phyloP scores from a whole-genome alignment of 257 asterid species.

The Solanum ossicruentum region DNA sequence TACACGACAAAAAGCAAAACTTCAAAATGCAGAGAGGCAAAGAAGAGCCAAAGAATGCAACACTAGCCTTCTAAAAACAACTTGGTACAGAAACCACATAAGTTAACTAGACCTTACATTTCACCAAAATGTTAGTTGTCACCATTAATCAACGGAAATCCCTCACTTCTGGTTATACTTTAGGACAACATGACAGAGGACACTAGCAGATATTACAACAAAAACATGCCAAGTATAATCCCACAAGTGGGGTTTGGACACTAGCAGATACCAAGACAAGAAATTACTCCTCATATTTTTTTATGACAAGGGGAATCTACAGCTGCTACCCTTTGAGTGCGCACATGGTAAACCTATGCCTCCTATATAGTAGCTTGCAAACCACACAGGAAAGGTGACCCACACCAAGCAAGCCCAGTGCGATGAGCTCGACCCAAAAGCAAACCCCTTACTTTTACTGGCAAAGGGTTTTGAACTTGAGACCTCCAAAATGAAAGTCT shows the following conservation, averaged over 20 bases:
- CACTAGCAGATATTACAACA: background rate
- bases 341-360: no score
- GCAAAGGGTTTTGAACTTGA: no score
- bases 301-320: no score
- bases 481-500: no score
- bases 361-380: no score
- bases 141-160: background rate
- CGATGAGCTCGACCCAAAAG: no score
- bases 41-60: background rate
- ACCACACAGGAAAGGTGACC: no score
- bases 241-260: background rate
- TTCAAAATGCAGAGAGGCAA: background rate
- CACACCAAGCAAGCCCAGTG: no score
- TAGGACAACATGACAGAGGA: background rate
- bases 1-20: constrained; percentile 16
- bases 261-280: background rate
- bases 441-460: no score
- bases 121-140: background rate
- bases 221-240: background rate
- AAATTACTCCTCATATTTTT: background rate
- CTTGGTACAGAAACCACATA: background rate
- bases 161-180: background rate
- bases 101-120: background rate
- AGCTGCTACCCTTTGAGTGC: no score
- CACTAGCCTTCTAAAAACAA: background rate